Base-by-base conservation (phyloP, 306 rosid species). In the Glycyrrhiza uralensis region DNA sequence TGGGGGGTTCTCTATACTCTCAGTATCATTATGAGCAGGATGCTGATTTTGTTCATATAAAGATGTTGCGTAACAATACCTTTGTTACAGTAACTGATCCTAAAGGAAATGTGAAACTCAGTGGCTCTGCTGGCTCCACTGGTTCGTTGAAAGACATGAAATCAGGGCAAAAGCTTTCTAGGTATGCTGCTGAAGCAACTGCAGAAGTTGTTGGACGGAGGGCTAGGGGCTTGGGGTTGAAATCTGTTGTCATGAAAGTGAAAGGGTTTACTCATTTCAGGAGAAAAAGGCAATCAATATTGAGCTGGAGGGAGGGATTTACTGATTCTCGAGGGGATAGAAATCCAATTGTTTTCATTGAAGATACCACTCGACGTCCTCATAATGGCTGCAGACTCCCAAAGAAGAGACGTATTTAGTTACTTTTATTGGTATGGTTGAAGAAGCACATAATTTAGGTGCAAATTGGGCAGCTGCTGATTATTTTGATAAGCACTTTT, bases 31-130 rank as follows among this genome's bases (percentile, higher is more conserved):
- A 80, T 5, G 91, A 83, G 84, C 78, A 64, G 2, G 88, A 82
- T 75, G 91, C 88, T 51, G 98, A 94, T 74, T 58, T 83, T 75
- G 98, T 94, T 75, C 96, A 94, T 65, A 62, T 62, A 38, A 62
- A 62, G 19, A 12, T 62, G 68, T 12, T 39, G 50, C 68, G 68
- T 23, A 62, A 62, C 68, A 62, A 62, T 62, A 62, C 68, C 30
- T 62, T 62, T 13, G 68, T 46, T 36, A 62, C 50, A 12, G 50
- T 62, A 10, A 62, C 68, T 2, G 68, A 62, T 62, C 7, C 49
- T 3, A 65, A 65, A 22, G 71, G 71, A 60, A 19, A 65, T 45
- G 8, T 10, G 15, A 65, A 65, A 26, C 57, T 63, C 8, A 63
- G 69, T 41, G 69, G 52, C 14, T 62, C 68, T 62, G 50, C 68